Evolutionary conservation across 1,284 basidiomycete species (phyloP), one percentile per base, ranked within the genome.

Genomic region (Ustilago trichophora): DNA sequence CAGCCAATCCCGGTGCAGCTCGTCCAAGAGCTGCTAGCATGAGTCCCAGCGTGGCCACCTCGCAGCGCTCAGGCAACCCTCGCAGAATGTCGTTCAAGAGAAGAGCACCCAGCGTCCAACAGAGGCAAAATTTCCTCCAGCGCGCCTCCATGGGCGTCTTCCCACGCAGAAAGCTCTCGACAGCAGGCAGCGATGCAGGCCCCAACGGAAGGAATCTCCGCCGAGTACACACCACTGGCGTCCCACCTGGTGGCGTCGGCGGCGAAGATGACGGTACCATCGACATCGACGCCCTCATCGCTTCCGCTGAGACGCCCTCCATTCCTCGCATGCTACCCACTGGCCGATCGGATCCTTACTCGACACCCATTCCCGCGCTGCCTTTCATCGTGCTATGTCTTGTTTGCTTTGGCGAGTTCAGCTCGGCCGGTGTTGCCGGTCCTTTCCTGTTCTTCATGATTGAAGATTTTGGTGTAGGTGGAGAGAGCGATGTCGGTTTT

Each of bases 351-450:
- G 50, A 74, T 47, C 66, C 71, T 3, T 62, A 54, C 35, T 67
- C 67, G 10, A 78, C 60, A 2, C 79, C 79, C 15, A 75, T 81
- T 24, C 79, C 79, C 9, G 55, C 67, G 6, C 50, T 80, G 12
- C 79, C 79, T 10, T 80, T 80, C 49, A 58, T 77, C 37, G 79
- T 81, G 8, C 66, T 81, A 3, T 80, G 78, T 41, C 47, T 80
- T 22, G 58, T 78, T 24, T 73, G 78, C 50, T 81, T 81, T 65
- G 78, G 78, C 42, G 79, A 81, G 57, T 81, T 80, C 34, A 91
- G 91, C 73, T 92, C 90, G 87, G 91, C 91, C 7, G 92, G 92
- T 45, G 79, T 81, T 9, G 78, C 79, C 5, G 79, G 79, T 50
- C 79, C 79, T 1, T 81, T 81, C 56, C 52, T 81, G 18, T 81